These are phyloP conservation scores for Papiliotrema flavescens DNA, from an alignment of 1,284 basidiomycete genomes.

Conservation along the genomic window DNA sequence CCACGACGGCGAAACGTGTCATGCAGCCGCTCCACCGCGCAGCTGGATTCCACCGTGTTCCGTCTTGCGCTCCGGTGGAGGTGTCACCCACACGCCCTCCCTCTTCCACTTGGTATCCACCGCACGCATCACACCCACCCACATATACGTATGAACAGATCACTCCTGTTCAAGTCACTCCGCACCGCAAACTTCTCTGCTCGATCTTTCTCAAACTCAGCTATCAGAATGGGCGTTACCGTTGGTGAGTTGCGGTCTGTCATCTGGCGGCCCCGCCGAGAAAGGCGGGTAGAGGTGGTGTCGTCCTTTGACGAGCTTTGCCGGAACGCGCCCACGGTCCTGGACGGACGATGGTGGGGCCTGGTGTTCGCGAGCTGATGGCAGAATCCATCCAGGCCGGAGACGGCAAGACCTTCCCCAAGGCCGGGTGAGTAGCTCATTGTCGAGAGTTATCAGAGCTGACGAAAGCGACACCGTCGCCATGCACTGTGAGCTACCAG, in stretches of 20 bases:
- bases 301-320: too few species aligned
- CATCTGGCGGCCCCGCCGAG: too few species aligned
- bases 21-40: not conserved
- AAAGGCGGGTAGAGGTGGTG: too few species aligned
- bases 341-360: too few species aligned
- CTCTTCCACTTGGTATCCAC: not conserved
- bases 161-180: not conserved
- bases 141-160: slow-evolving; percentile 1
- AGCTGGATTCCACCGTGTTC: not conserved
- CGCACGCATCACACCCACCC: not conserved
- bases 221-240: slow-evolving; percentile 49
- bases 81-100: not conserved
- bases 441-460: not conserved
- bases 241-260: slow-evolving; percentile 29
- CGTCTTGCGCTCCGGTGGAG: not conserved
- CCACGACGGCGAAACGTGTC: not conserved
- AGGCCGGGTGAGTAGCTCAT: slow-evolving; percentile 25
- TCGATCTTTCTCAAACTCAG: slow-evolving; percentile 38
- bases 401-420: slow-evolving; percentile 50
- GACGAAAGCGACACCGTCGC: slow-evolving; percentile 32
- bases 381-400: slow-evolving; percentile 42
- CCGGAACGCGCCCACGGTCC: too few species aligned
- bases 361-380: not conserved
- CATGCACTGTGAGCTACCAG: slow-evolving; percentile 45
- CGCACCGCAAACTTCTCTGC: slow-evolving; percentile 6